These are phyloP conservation scores for Cyclotella kingstonii DNA, from an alignment of 108 stramenopile genomes.

Conservation along the genomic window DNA sequence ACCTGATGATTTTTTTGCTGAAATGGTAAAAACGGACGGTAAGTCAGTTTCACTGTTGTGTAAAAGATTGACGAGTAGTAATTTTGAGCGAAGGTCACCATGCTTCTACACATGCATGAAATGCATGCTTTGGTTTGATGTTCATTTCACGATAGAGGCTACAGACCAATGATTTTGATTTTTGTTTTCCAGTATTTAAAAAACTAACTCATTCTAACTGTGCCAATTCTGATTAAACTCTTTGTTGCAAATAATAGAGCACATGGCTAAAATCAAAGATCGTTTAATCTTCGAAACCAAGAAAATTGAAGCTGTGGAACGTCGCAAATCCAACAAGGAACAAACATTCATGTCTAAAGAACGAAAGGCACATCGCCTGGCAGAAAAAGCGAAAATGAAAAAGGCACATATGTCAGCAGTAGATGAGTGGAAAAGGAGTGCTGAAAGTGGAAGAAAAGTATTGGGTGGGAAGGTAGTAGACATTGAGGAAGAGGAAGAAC, in stretches of 20 bases:
- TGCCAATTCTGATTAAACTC: no score
- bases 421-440: constrained; percentile 86
- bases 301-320: constrained; percentile 97
- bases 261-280: constrained; percentile 97
- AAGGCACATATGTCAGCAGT: constrained; percentile 79
- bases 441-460: constrained; percentile 45
- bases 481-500: constrained; percentile 59
- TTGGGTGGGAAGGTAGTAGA: constrained; percentile 52
- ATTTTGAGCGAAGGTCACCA: no score
- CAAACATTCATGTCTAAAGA: constrained; percentile 76
- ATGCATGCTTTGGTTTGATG: not conserved
- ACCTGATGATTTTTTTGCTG: constrained; percentile 97
- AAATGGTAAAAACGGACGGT: constrained; percentile 99
- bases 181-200: no score
- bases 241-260: constrained; percentile 59
- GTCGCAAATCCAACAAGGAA: constrained; percentile 80
- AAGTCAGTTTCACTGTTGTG: constrained; percentile 35
- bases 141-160: no score
- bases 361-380: constrained; percentile 74
- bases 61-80: no score
- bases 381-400: constrained; percentile 90
- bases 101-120: not conserved
- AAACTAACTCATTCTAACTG: constrained; percentile 12
- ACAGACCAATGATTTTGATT: no score
- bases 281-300: constrained; percentile 96